A percentile compares a stretch with the other conserved stretches of the same genome.
Conservation (phyloP, 2,329 filamentous ascomycete genomes). For the Aureobasidium leucospermi region DNA sequence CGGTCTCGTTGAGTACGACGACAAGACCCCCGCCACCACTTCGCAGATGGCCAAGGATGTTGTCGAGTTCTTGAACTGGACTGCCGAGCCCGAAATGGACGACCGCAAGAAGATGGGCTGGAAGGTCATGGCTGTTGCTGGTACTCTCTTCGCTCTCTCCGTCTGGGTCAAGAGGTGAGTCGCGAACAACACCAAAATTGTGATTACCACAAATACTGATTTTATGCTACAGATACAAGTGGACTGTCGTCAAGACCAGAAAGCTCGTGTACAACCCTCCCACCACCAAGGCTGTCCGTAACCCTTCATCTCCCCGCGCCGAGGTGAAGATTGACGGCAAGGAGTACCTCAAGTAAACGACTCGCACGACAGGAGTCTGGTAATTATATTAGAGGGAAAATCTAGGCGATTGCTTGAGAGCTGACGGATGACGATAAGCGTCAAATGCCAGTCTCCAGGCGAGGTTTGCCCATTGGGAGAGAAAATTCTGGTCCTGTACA, state of each 20-base stretch:
- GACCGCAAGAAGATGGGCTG: conserved; percentile 99
- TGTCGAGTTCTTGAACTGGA: conserved; percentile 97
- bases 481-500: conserved; percentile 14
- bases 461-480: neutral
- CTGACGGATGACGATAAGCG: conserved; percentile 1
- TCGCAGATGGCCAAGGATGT: conserved; percentile 99
- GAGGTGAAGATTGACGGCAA: conserved; percentile 8
- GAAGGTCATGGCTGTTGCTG: conserved; percentile 80
- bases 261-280: conserved; percentile 87
- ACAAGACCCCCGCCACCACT: conserved; percentile 84
- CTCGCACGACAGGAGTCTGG: neutral
- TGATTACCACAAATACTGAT: conserved; percentile 22
- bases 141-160: conserved; percentile 74
- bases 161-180: conserved; percentile 87
- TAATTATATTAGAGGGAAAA: conserved; percentile 11
- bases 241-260: conserved; percentile 89
- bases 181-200: neutral
- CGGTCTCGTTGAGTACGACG: conserved; percentile 95
- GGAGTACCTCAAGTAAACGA: conserved; percentile 2
- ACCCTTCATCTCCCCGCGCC: conserved; percentile 13
- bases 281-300: conserved; percentile 7
- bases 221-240: conserved; percentile 66
- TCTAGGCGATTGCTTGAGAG: neutral
- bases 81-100: conserved; percentile 98
- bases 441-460: neutral